Evolutionary conservation across 2,329 filamentous ascomycete genomes (phyloP).

Genomic region (Fusarium miscanthi): DNA sequence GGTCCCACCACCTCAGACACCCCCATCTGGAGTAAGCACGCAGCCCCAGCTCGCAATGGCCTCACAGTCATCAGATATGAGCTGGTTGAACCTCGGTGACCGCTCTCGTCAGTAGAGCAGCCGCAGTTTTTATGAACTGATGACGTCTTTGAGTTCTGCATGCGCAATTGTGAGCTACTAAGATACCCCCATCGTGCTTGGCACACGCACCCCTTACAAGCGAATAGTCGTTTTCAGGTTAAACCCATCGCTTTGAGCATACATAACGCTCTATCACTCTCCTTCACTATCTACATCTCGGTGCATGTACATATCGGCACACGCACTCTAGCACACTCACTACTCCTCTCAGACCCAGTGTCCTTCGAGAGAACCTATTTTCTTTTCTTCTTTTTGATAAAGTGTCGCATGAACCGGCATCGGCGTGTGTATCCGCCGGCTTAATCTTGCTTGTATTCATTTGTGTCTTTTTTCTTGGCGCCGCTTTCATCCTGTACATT

Average conservation of each 20-base stretch:
- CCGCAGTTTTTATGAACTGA: slow-evolving; percentile 33
- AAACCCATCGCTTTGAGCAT: slow-evolving; percentile 16
- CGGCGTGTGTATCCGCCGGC: slow-evolving; percentile 47
- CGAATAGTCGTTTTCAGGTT: slow-evolving; percentile 7
- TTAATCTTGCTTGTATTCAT: slow-evolving; percentile 49
- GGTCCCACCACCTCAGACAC: slow-evolving; percentile 46
- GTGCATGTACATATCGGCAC: slow-evolving; percentile 30
- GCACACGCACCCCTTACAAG: slow-evolving; percentile 17
- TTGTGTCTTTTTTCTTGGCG: slow-evolving; percentile 35
- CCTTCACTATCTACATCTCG: slow-evolving; percentile 16
- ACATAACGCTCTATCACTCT: slow-evolving; percentile 29
- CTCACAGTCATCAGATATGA: slow-evolving; percentile 73
- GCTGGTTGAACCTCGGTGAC: slow-evolving; percentile 80
- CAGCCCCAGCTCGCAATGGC: slow-evolving; percentile 64
- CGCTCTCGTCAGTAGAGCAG: slow-evolving; percentile 44
- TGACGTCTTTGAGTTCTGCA: slow-evolving; percentile 28
- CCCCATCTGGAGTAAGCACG: slow-evolving; percentile 54
- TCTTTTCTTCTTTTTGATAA: slow-evolving; percentile 38
- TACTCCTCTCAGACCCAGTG: slow-evolving; percentile 28
- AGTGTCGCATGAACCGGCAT: slow-evolving; percentile 45
- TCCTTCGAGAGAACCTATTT: slow-evolving; percentile 23
- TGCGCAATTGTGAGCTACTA: slow-evolving; percentile 21
- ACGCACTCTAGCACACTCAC: slow-evolving; percentile 32
- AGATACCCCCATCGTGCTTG: slow-evolving; percentile 38
- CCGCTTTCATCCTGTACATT: slow-evolving; percentile 48